Conservation (phyloP, 2,329 filamentous ascomycete species). For the Epichloe brachyelytri region DNA sequence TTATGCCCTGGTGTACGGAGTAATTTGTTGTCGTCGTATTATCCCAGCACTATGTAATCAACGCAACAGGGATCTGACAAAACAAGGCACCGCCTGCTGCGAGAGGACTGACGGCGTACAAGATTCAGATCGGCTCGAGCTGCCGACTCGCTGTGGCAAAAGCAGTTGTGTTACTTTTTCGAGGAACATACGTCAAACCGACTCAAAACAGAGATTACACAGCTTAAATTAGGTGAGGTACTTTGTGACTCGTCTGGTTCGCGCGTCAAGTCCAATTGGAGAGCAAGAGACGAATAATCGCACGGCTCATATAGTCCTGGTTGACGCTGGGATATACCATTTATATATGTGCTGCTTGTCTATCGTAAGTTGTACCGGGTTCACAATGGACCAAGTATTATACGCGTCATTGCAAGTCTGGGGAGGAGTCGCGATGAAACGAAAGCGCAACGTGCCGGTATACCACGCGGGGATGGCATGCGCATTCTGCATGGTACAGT, state of each 20-base stretch:
- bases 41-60: not conserved
- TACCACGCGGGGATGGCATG: not conserved
- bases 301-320: not conserved
- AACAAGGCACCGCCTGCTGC: not conserved
- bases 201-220: not conserved
- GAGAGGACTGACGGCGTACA: not conserved
- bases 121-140: constrained; percentile 3
- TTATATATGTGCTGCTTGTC: not conserved
- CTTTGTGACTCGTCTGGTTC: not conserved
- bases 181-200: not conserved
- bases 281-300: not conserved
- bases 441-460: not conserved
- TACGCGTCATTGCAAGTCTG: no score
- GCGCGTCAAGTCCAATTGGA: not conserved
- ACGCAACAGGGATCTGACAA: not conserved
- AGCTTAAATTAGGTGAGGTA: not conserved
- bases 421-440: not conserved
- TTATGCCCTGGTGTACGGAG: no score
- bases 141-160: constrained; percentile 1
- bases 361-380: no score
- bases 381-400: no score
- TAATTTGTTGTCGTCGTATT: not conserved
- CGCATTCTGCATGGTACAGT: not conserved
- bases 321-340: not conserved
- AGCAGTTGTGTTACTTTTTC: not conserved